These are phyloP conservation scores for Vitis amurensis DNA, from an alignment of 164 flowering plant species.

Conservation along the genomic window DNA sequence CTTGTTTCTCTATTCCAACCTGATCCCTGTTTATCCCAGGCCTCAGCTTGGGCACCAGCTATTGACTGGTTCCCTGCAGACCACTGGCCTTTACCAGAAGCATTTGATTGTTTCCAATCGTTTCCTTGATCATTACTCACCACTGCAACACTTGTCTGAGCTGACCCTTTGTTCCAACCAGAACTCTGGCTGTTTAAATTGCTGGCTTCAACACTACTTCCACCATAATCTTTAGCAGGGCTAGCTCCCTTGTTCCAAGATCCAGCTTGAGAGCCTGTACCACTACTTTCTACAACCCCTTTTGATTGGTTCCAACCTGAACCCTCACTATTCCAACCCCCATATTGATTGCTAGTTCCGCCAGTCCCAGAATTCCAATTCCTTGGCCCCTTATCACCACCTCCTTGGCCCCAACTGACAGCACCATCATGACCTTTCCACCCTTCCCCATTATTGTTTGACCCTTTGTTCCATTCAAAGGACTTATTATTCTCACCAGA, in stretches of 20 bases:
- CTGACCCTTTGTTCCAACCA: conserved; percentile 5
- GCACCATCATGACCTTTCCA: conserved; percentile 17
- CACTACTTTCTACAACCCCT: conserved; percentile 13
- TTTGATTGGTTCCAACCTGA: conserved; percentile 16
- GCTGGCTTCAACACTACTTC: not conserved
- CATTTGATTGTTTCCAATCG: conserved; percentile 3
- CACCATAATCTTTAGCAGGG: conserved; percentile 10
- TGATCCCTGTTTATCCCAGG: conserved; percentile 7
- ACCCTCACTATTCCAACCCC: conserved; percentile 25
- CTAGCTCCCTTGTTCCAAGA: conserved; percentile 18
- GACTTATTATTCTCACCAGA: conserved; percentile 20
- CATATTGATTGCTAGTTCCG: conserved; percentile 13
- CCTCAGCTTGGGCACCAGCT: conserved; percentile 1
- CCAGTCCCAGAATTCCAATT: conserved; percentile 22
- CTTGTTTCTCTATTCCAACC: conserved; percentile 7
- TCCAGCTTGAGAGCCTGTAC: conserved; percentile 12
- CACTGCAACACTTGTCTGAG: conserved; percentile 8
- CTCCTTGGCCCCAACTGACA: conserved; percentile 26
- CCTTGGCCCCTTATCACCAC: conserved; percentile 9
- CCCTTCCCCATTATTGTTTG: conserved; percentile 9
- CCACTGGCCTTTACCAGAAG: conserved; percentile 7
- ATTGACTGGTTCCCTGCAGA: conserved; percentile 3
- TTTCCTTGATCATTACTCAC: not conserved
- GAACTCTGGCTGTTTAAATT: no score
- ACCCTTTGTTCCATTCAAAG: conserved; percentile 23